Evolutionary conservation across 2,329 filamentous ascomycete genomes (phyloP), one percentile per base, ranked within the genome.

Genomic region (Cercospora canescens): DNA sequence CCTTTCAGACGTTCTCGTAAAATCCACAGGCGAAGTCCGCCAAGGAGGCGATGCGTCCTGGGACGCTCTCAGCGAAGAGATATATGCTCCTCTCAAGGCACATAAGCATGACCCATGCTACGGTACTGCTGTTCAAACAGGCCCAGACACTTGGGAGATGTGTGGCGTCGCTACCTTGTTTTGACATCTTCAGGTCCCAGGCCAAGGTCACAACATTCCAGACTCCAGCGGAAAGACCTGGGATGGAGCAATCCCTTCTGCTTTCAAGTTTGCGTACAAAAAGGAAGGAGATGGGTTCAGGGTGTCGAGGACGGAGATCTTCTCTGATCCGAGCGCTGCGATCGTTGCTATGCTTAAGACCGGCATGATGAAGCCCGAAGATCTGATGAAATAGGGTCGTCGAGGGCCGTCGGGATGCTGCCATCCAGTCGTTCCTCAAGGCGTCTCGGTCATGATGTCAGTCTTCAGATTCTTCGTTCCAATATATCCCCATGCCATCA

Each of bases 401-500:
- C 12, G 32, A 14, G 12, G 35, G n/a, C 16, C 26, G 28, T 16
- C 6, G 7, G 50, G n/a, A n/a, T n/a, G n/a, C n/a, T n/a, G n/a
- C n/a, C n/a, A n/a, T n/a, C n/a, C n/a, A n/a, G n/a, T n/a, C n/a
- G n/a, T n/a, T n/a, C n/a, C n/a, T n/a, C n/a, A n/a, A n/a, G n/a
- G n/a, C n/a, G n/a, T n/a, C 55, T 60, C 41, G 48, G 37, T 18
- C 9, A 48, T 48, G 18, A 18, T 26, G 14, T 35, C 69, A 67
- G 11, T 64, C 75, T 64, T 73, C 70, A 2, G 61, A 60, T 30
- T 69, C 68, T 52, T 73, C 67, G 41, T 68, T 72, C 72, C 69
- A 75, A 54, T 67, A 72, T 9, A 72, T 69, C 14, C 45, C 28
- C 62, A 76, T 60, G 1, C 74, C 73, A 5, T 74, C 72, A 41